Evolutionary conservation across 2,329 filamentous ascomycete species (phyloP).

Genomic region (Nannizziopsis barbatae): DNA sequence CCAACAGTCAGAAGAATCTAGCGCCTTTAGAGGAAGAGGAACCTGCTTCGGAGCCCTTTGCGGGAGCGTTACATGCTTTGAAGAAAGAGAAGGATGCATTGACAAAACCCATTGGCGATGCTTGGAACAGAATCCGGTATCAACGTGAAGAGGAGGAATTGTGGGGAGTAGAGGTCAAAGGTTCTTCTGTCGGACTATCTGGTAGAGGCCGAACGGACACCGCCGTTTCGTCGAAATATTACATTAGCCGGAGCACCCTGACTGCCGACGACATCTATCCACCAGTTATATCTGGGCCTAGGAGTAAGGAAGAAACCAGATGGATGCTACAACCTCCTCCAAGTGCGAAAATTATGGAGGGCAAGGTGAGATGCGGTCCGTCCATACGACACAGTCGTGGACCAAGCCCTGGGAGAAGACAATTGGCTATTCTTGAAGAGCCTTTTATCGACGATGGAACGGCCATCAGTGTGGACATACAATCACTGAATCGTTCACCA

Average conservation of each 20-base stretch:
- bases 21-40: slow-evolving; percentile 33
- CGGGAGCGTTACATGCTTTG: slow-evolving; percentile 13
- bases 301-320: slow-evolving; percentile 56
- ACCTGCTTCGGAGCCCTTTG: slow-evolving; percentile 15
- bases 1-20: slow-evolving; percentile 48
- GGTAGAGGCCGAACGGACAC: slow-evolving; percentile 29
- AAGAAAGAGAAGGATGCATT: slow-evolving; percentile 39
- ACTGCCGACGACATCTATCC: slow-evolving; percentile 72
- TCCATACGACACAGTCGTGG: slow-evolving; percentile 19
- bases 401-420: background rate
- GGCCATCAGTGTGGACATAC: background rate
- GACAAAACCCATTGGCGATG: slow-evolving; percentile 37
- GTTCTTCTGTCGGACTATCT: slow-evolving; percentile 44
- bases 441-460: background rate
- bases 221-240: slow-evolving; percentile 45
- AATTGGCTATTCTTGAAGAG: slow-evolving; percentile 1
- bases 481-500: background rate
- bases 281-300: slow-evolving; percentile 66
- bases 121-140: slow-evolving; percentile 68
- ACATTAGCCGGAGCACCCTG: slow-evolving; percentile 53
- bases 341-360: slow-evolving; percentile 81
- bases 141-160: slow-evolving; percentile 81
- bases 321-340: slow-evolving; percentile 95
- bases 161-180: slow-evolving; percentile 54
- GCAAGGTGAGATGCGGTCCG: slow-evolving; percentile 47